Conservation (phyloP, 2,329 filamentous ascomycete genomes). For the Byssochlamys sp. region DNA sequence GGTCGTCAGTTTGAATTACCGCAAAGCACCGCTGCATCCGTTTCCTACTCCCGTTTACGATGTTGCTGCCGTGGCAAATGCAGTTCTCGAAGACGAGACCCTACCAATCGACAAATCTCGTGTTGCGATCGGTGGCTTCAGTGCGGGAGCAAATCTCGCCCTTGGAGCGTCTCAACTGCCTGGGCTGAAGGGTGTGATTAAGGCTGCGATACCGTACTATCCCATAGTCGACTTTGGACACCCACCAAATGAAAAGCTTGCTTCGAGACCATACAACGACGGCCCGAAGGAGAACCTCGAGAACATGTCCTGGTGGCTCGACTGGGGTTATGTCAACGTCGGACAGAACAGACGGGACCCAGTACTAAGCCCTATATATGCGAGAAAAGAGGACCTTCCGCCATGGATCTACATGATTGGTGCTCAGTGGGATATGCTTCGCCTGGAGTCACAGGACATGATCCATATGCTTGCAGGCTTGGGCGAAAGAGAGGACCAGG, state of each 20-base stretch:
- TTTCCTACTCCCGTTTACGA: conserved; percentile 42
- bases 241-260: conserved; percentile 21
- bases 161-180: conserved; percentile 35
- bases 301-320: conserved; percentile 18
- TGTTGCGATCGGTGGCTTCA: conserved; percentile 41
- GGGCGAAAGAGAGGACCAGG: neutral
- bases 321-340: conserved; percentile 35
- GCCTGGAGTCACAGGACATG: conserved; percentile 24
- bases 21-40: conserved; percentile 35
- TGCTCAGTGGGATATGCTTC: conserved; percentile 36
- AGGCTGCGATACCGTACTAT: conserved; percentile 37
- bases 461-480: conserved; percentile 1
- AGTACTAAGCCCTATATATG: conserved; percentile 34
- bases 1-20: conserved; percentile 43
- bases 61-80: conserved; percentile 35
- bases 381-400: conserved; percentile 28
- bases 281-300: conserved; percentile 16
- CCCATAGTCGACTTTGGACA: conserved; percentile 33
- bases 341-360: conserved; percentile 29
- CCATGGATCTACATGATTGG: conserved; percentile 36
- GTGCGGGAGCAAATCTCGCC: conserved; percentile 43
- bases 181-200: conserved; percentile 22
- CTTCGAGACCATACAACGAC: conserved; percentile 8
- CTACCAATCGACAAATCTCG: conserved; percentile 39
- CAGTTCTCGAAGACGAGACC: conserved; percentile 34